These are phyloP conservation scores for Sporothrix schenckii DNA, from an alignment of 2,329 filamentous ascomycete species.

Conservation along the genomic window DNA sequence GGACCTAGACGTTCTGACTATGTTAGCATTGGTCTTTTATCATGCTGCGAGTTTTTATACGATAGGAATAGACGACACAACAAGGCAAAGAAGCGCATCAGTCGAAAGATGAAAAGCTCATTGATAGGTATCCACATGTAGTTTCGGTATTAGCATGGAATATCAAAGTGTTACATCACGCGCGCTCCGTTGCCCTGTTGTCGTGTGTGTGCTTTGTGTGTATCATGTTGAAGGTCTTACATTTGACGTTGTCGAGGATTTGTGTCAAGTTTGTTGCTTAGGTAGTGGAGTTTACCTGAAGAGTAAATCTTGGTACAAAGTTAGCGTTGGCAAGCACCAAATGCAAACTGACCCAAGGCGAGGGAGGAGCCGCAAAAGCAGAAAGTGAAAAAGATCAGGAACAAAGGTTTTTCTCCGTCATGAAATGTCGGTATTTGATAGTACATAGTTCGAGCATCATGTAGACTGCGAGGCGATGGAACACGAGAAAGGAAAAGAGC, in stretches of 20 bases:
- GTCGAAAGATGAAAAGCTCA: conserved; percentile 84
- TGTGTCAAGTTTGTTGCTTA: not conserved
- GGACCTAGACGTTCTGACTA: conserved; percentile 5
- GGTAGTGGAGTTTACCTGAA: not conserved
- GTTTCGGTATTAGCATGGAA: conserved; percentile 80
- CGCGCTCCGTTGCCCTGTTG: conserved; percentile 40
- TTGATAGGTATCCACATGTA: conserved; percentile 64
- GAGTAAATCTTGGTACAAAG: not conserved
- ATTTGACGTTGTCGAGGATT: not conserved
- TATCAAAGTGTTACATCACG: conserved; percentile 68
- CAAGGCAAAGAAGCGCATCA: conserved; percentile 55
- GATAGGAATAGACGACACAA: conserved; percentile 39
- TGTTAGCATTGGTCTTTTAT: conserved; percentile 21
- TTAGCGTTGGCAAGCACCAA: conserved; percentile 22
- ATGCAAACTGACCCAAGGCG: not conserved
- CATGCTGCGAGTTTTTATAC: not conserved
- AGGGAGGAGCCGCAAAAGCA: not conserved
- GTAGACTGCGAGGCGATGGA: conserved; percentile 33
- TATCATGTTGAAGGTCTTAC: conserved; percentile 31
- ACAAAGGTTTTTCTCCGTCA: conserved; percentile 39
- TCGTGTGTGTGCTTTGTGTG: not conserved
- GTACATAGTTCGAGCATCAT: conserved; percentile 50
- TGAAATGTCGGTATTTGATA: conserved; percentile 50
- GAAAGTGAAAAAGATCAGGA: conserved; percentile 34
- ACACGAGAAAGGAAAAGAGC: not conserved